Evolutionary conservation across 768 basidiomycete species (phyloP).

Genomic region (Myochromella boudieri): DNA sequence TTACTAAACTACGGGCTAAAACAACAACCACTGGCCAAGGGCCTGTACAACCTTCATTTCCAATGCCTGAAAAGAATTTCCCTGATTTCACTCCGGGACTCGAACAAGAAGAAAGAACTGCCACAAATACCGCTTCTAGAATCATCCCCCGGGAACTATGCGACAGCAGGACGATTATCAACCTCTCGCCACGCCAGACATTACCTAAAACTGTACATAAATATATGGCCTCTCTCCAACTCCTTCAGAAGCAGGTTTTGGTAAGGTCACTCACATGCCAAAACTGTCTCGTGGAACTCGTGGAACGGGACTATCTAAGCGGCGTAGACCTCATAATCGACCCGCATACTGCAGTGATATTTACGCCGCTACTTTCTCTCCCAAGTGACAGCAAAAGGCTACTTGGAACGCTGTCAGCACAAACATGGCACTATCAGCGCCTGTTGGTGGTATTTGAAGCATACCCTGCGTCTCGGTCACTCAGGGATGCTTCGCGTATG

Average conservation of each 20-base stretch:
- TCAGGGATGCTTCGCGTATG: slow-evolving; percentile 20
- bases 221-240: slow-evolving; percentile 67
- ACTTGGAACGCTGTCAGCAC: slow-evolving; percentile 39
- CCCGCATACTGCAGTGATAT: slow-evolving; percentile 50
- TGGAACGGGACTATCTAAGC: slow-evolving; percentile 61
- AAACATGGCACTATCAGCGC: slow-evolving; percentile 63
- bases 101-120: background rate
- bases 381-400: slow-evolving; percentile 47
- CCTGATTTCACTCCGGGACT: background rate
- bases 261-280: slow-evolving; percentile 48
- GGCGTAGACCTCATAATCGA: slow-evolving; percentile 71
- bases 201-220: slow-evolving; percentile 44
- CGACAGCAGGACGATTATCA: slow-evolving; percentile 43
- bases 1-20: slow-evolving; percentile 41
- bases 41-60: slow-evolving; percentile 1
- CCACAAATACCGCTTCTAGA: slow-evolving; percentile 7
- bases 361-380: slow-evolving; percentile 28
- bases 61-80: background rate
- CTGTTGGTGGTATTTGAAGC: slow-evolving; percentile 68
- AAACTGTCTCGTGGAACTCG: slow-evolving; percentile 50
- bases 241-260: slow-evolving; percentile 68
- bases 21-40: slow-evolving; percentile 20
- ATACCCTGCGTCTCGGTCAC: slow-evolving; percentile 49
- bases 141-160: slow-evolving; percentile 40
- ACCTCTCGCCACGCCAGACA: slow-evolving; percentile 32